These are phyloP conservation scores for Malus hybrid DNA, from an alignment of 331 rosid genomes.

Conservation along the genomic window DNA sequence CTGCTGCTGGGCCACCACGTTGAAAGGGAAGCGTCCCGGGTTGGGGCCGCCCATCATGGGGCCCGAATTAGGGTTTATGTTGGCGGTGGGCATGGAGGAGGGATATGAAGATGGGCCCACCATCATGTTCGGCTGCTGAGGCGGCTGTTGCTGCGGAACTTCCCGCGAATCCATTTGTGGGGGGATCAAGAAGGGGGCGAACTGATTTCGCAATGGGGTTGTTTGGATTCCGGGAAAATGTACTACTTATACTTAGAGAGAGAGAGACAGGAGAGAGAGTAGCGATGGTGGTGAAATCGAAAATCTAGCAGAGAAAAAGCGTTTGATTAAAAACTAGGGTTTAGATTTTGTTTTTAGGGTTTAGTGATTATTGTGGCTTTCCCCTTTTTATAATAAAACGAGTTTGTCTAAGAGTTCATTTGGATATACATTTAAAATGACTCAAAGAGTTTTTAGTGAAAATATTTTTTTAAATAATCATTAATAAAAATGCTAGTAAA, in stretches of 20 bases:
- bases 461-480: too few species aligned
- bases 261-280: neutral
- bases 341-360: constrained; percentile 10
- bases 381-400: neutral
- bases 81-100: constrained; percentile 5
- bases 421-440: too few species aligned
- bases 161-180: constrained; percentile 65
- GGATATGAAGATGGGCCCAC: constrained; percentile 35
- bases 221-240: constrained; percentile 19
- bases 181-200: neutral
- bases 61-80: constrained; percentile 20
- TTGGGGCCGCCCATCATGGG: constrained; percentile 36
- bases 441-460: too few species aligned
- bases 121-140: constrained; percentile 29
- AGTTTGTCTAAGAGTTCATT: neutral
- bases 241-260: neutral
- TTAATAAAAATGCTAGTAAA: too few species aligned
- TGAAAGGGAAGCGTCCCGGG: constrained; percentile 58
- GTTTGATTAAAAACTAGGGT: constrained; percentile 12
- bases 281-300: constrained; percentile 4
- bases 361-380: neutral
- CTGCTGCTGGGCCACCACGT: constrained; percentile 17
- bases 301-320: constrained; percentile 8
- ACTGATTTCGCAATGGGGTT: neutral
- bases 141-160: constrained; percentile 24